Base-by-base conservation (phyloP, 2,329 filamentous ascomycete genomes). In the Fusarium beomiforme region DNA sequence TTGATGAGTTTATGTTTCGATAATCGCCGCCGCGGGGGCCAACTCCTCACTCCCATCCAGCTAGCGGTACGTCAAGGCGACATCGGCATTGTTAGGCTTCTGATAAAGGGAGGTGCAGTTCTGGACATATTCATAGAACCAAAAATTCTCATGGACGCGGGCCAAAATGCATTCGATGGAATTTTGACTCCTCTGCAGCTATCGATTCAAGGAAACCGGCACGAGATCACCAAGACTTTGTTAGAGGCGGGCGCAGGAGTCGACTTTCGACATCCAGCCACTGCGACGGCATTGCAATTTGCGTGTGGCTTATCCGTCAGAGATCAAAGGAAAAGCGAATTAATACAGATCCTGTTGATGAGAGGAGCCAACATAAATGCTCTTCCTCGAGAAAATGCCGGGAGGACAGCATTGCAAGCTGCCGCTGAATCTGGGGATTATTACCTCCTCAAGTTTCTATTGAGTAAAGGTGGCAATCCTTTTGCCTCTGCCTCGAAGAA, bases 181-280 rank as follows among this genome's bases (percentile, higher is more conserved):
- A 6, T 19, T 0, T 16, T 46, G 8, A 33, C 34, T 4, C 41
- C 55, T 3, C 13, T 53, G 1, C 47, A 55, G 36, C 0, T 36
- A 1, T 21, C 53, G 6, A 4, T 26, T 16, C 14, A 49, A 0
- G 0, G 19, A 6, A 1, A 1, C 0, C 0, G 26, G 3, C 2
- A 11, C 0, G 13, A 36, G 1, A 17, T 47, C 10, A 44, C 7
- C 1, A 19, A 31, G 4, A 4, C 42, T 11, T 16, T 62, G 17
- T 1, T 57, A 1, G 11, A 16, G 8, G 23, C 7, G 8, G 59
- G 31, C 6, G 23, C 53, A 13, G 1, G 16, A 5, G 12, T 43
- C 1, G 9, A 49, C 5, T 26, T 34, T 3, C 29, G 42, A 13
- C 36, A 58, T 33, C 3, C 14, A 5, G 0, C 16, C 4, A n/a